Evolutionary conservation across 306 rosid species (phyloP).

Genomic region (Senna siamea): DNA sequence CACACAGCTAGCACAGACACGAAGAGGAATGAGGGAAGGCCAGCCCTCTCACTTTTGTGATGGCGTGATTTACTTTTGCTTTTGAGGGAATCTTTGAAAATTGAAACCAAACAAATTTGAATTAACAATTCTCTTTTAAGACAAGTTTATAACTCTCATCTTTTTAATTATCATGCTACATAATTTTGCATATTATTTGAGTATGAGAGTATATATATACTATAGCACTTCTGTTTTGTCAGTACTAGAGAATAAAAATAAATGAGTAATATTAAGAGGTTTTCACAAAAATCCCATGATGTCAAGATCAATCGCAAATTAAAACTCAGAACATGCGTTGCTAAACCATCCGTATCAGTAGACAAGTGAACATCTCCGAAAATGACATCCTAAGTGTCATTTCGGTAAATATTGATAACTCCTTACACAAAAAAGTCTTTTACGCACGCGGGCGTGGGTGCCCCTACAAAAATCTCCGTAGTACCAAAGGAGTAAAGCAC

Average conservation of each 20-base stretch:
- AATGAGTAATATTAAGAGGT: too few species aligned
- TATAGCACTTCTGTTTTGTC: too few species aligned
- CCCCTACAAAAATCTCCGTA: too few species aligned
- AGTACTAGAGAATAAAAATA: too few species aligned
- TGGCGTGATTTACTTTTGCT: constrained; percentile 58
- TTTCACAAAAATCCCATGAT: too few species aligned
- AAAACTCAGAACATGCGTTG: neutral
- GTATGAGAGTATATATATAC: too few species aligned
- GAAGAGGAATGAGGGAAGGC: neutral
- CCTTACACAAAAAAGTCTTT: constrained; percentile 31
- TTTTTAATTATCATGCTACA: too few species aligned
- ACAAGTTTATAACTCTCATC: too few species aligned
- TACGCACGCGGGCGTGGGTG: too few species aligned
- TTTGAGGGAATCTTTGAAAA: constrained; percentile 56
- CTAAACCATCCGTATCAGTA: neutral
- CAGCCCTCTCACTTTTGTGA: constrained; percentile 6
- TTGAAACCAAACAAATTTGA: constrained; percentile 21
- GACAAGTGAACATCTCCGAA: neutral
- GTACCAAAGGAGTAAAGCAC: neutral
- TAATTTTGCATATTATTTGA: too few species aligned
- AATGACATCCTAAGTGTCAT: constrained; percentile 19
- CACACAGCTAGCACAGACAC: too few species aligned
- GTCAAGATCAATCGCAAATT: neutral
- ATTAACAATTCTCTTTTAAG: too few species aligned
- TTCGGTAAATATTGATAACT: constrained; percentile 5